Evolutionary conservation across 2,329 filamentous ascomycete species (phyloP), one percentile per base, ranked within the genome.

Genomic region (Xylariaceae sp.): DNA sequence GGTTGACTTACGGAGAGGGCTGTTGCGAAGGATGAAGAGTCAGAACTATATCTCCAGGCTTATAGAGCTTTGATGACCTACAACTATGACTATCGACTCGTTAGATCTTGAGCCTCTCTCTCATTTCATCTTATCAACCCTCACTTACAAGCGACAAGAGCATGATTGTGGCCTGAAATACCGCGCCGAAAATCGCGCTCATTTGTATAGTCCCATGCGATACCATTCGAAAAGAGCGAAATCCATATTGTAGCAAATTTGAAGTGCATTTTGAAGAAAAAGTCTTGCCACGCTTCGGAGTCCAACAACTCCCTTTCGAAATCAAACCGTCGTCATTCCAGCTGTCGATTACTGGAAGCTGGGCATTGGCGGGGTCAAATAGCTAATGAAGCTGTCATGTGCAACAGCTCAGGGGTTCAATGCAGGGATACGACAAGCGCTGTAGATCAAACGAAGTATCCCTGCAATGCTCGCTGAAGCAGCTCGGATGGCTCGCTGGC

Each of bases 71-170:
- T 1, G 10, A 42, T 5, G n/a, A 52, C 59, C 36, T 55, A 64
- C 62, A 53, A 62, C 56, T 41, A 62, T 41, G 42, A 64, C 62
- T 60, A 40, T 42, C 39, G 16, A 19, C 33, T 34, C 6, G 42
- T 44, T 39, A 36, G 38, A 47, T 53, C 39, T 38, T 47, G 33
- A 42, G 10, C 10, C 10, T 14, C 22, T 39, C 18, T 45, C 9
- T 34, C 17, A 10, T 11, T 42, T 41, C 12, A 14, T 14, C 3
- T n/a, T 6, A 22, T 2, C 19, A 39, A 31, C 10, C 19, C 31
- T 14, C 13, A 64, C 65, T 66, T 59, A 68, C 65, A 68, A 18
- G 64, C 65, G 55, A 68, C 60, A 19, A 67, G 46, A 38, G 57
- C 62, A 45, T 58, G 48, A 44, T 62, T 62, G 47, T 64, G 60